Conservation (phyloP, 2,329 filamentous ascomycete genomes). For the Chrysosporium queenslandicum region DNA sequence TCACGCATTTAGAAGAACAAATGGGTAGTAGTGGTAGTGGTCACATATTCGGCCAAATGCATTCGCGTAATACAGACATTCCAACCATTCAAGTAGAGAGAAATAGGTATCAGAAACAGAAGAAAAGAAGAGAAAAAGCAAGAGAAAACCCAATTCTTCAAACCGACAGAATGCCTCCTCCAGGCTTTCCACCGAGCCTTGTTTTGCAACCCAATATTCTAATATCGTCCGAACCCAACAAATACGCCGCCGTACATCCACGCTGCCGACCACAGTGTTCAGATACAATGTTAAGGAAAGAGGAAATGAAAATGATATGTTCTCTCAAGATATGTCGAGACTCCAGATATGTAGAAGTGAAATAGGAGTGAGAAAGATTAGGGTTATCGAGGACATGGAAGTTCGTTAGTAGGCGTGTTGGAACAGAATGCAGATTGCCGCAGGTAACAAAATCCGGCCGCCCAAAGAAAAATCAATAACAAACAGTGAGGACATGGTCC, state of each 20-base stretch:
- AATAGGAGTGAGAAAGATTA: not conserved
- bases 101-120: not conserved
- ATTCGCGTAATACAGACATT: slow-evolving; percentile 7
- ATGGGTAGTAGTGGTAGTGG: not conserved
- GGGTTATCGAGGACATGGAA: not conserved
- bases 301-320: not conserved
- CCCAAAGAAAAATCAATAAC: slow-evolving; percentile 16
- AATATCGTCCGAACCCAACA: slow-evolving; percentile 1
- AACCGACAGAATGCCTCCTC: slow-evolving; percentile 4
- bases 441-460: not conserved
- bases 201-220: slow-evolving; percentile 9
- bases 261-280: slow-evolving; percentile 1
- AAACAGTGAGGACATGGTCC: slow-evolving; percentile 12
- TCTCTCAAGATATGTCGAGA: not conserved
- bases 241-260: slow-evolving; percentile 1
- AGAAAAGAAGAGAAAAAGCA: not conserved
- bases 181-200: not conserved
- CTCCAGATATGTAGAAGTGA: not conserved
- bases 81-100: not conserved
- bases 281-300: not conserved
- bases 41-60: slow-evolving; percentile 1
- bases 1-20: no score
- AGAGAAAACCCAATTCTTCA: not conserved
- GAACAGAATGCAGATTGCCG: not conserved
- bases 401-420: not conserved